Percentiles rank a stretch among this genome's conserved stretches.
These are phyloP conservation scores for Mortierella sp. DNA, from an alignment of 371 early-diverging fungal species.

Conservation along the genomic window DNA sequence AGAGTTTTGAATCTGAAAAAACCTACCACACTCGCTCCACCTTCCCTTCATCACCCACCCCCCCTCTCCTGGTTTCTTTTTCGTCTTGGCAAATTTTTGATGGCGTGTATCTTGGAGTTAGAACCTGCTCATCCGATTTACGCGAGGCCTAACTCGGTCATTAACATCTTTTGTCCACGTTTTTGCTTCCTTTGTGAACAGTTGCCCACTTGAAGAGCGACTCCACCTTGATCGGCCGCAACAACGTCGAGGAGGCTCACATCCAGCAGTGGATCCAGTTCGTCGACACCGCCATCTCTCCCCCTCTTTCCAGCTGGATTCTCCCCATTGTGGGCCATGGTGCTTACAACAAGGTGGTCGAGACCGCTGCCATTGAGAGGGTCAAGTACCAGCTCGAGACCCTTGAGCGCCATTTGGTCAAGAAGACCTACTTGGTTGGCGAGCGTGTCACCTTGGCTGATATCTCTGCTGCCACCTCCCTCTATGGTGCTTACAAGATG, in stretches of 20 bases:
- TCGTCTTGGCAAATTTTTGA: no score
- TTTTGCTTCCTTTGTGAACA: conserved; percentile 18
- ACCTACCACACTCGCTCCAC: background rate
- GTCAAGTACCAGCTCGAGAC: conserved; percentile 69
- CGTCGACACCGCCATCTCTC: conserved; percentile 70
- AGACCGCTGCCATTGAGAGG: conserved; percentile 74
- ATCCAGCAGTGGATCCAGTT: conserved; percentile 84
- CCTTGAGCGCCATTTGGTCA: conserved; percentile 79
- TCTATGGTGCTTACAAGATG: conserved; percentile 69
- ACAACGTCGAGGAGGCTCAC: conserved; percentile 76
- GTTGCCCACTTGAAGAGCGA: conserved; percentile 74
- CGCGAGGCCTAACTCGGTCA: no score
- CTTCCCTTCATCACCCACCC: background rate
- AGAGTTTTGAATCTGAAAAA: conserved; percentile 53
- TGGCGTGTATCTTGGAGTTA: no score
- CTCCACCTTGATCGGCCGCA: conserved; percentile 71
- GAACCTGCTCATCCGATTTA: no score
- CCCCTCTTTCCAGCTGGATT: conserved; percentile 66
- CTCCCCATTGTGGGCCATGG: conserved; percentile 74
- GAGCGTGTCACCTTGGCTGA: conserved; percentile 93
- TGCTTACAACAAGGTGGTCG: conserved; percentile 74
- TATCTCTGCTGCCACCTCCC: conserved; percentile 72
- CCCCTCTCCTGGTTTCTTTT: no score
- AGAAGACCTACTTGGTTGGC: conserved; percentile 91
- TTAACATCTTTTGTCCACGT: background rate